phyloP scores from a whole-genome alignment of 2,329 filamentous ascomycete genomes.

The Colletotrichum coccodes region DNA sequence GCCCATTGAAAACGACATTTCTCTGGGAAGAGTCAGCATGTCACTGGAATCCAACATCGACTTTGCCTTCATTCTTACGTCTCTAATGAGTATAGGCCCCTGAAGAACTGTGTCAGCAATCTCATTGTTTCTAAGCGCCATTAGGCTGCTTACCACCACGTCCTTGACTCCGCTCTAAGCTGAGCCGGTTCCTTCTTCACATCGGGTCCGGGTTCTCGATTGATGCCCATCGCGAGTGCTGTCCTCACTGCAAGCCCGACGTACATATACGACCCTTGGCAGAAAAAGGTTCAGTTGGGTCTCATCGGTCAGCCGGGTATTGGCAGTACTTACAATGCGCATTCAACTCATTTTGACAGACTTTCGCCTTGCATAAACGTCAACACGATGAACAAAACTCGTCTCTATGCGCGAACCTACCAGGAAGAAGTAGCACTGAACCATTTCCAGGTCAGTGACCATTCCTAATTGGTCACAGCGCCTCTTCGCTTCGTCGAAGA shows the following conservation, averaged over 20 bases:
- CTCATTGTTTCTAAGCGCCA: rapidly evolving
- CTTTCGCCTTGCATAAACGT: slow-evolving; percentile 45
- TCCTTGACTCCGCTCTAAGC: slow-evolving; percentile 50
- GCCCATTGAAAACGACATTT: slow-evolving; percentile 59
- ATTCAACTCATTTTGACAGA: slow-evolving; percentile 60
- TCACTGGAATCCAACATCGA: neutral
- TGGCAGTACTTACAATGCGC: slow-evolving; percentile 50
- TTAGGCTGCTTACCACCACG: slow-evolving; percentile 52
- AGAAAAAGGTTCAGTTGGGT: neutral
- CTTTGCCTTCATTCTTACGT: slow-evolving; percentile 42
- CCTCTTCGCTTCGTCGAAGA: slow-evolving; percentile 53
- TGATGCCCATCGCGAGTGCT: slow-evolving; percentile 58
- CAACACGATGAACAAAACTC: neutral
- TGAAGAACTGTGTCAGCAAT: slow-evolving; percentile 29
- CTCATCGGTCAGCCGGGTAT: no score
- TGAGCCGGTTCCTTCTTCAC: slow-evolving; percentile 46
- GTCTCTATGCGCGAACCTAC: slow-evolving; percentile 35
- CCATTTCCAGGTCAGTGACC: slow-evolving; percentile 56
- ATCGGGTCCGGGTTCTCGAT: slow-evolving; percentile 47
- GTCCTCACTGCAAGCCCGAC: slow-evolving; percentile 58
- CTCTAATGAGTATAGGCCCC: slow-evolving; percentile 55
- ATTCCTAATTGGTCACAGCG: slow-evolving; percentile 51
- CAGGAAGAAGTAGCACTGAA: slow-evolving; percentile 58
- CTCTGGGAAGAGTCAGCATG: slow-evolving; percentile 39
- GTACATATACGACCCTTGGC: slow-evolving; percentile 55